Evolutionary conservation across 257 asterid species (phyloP).

Genomic region (Salvia splendens): DNA sequence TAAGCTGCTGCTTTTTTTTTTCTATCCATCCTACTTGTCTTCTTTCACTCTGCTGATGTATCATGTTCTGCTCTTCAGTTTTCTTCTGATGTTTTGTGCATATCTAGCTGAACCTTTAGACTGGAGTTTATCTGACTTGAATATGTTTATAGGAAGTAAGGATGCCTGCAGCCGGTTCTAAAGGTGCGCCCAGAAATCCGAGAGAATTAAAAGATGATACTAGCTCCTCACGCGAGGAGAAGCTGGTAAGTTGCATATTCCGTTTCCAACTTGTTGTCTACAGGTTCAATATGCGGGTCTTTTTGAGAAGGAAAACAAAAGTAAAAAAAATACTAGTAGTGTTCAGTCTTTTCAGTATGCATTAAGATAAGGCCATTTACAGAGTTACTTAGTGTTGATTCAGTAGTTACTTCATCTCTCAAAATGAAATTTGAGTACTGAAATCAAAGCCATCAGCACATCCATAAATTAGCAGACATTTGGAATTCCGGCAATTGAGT

Average conservation of each 20-base stretch:
- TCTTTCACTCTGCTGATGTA: neutral
- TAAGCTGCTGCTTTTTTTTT: slow-evolving; percentile 14
- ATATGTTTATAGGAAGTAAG: slow-evolving; percentile 72
- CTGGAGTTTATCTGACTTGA: slow-evolving; percentile 35
- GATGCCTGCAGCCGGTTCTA: slow-evolving; percentile 94
- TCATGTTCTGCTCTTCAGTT: slow-evolving; percentile 8
- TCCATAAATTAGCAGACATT: slow-evolving; percentile 17
- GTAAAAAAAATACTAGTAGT: neutral
- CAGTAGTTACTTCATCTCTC: neutral
- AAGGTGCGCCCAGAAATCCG: slow-evolving; percentile 76
- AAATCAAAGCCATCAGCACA: neutral
- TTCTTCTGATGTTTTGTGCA: slow-evolving; percentile 17
- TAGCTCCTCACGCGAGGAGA: slow-evolving; percentile 83
- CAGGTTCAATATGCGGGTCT: neutral
- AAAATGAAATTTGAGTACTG: slow-evolving; percentile 21
- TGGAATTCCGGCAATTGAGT: slow-evolving; percentile 9
- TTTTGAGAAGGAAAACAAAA: neutral
- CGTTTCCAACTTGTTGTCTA: slow-evolving; percentile 12
- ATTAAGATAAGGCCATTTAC: neutral
- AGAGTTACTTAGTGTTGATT: neutral
- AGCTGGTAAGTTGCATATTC: slow-evolving; percentile 54
- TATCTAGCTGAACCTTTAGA: slow-evolving; percentile 10
- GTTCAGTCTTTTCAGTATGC: slow-evolving; percentile 1
- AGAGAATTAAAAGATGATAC: slow-evolving; percentile 87
- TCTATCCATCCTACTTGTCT: too few relatives aligned